Evolutionary conservation across 257 asterid species (phyloP), one percentile per base, ranked within the genome.

Genomic region (Cordia subcordata): DNA sequence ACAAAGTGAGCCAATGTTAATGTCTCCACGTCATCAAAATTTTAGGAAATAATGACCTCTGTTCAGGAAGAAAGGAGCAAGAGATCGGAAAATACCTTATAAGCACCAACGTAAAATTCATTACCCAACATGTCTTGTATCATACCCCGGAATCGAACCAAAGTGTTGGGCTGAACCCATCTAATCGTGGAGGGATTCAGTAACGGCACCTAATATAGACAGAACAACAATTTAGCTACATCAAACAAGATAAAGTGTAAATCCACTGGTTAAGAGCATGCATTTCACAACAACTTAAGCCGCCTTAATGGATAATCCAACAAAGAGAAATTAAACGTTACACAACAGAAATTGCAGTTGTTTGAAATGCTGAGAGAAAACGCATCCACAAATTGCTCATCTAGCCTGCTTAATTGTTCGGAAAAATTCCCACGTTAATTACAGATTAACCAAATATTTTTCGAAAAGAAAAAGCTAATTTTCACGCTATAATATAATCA

Each of bases 71-170:
- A 20, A 49, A 58, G 27, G 14, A 53, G 44, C 15, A 49, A 8
- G 15, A 53, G 44, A 37, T 17, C 23, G 15, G 5, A 50, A 15
- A n/a, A 10, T 77, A 92, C 99, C 96, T 92, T 86, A 60, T 79
- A 77, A 70, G 89, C 93, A 44, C 99, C 99, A 66, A 83, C 82
- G 71, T 88, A 92, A 35, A 81, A 84, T 66, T 86, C 96, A 75
- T 75, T 82, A 45, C 94, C 96, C 66, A 86, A 61, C 97, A 92
- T 88, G 69, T 92, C 97, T 68, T 86, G 97, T 52, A 92, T 75
- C 97, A 88, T 88, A 20, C 97, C 99, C 57, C 99, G 79, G 65
- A 84, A 86, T 15, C 89, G 86, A 64, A 88, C 97, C 57, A 92
- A 84, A 33, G 92, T 84, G 69, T 86, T 84, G 37, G 99, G 91